phyloP scores from a whole-genome alignment of 2,329 filamentous ascomycete genomes.

The Aspergillus udagawae region DNA sequence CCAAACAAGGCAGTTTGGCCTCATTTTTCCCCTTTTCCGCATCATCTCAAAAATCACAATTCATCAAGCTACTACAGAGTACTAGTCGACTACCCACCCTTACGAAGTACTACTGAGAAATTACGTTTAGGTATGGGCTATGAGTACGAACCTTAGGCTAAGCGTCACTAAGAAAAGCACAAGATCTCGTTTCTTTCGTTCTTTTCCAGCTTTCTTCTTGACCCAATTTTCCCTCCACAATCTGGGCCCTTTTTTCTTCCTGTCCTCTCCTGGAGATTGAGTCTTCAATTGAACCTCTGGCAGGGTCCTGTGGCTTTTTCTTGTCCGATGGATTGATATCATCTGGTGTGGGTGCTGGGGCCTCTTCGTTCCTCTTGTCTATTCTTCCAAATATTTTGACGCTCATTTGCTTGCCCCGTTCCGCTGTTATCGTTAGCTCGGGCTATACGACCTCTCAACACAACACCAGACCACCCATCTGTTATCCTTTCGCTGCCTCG shows the following conservation, averaged over 20 bases:
- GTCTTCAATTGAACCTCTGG: slow-evolving; percentile 23
- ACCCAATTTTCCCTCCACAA: slow-evolving; percentile 7
- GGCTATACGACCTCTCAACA: background rate
- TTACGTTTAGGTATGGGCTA: too few species aligned
- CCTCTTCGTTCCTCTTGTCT: slow-evolving; percentile 5
- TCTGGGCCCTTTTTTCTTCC: slow-evolving; percentile 7
- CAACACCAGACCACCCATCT: background rate
- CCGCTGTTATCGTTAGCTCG: background rate
- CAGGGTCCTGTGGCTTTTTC: slow-evolving; percentile 24
- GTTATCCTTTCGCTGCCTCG: background rate
- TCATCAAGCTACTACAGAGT: background rate
- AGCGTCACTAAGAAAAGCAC: background rate
- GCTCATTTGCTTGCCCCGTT: background rate
- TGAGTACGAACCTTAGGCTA: background rate
- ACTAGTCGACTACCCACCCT: background rate
- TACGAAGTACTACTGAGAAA: background rate
- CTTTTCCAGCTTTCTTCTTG: slow-evolving; percentile 8
- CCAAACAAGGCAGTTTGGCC: slow-evolving; percentile 14
- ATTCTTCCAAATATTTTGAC: background rate
- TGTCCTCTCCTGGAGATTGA: slow-evolving; percentile 12
- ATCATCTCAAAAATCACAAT: background rate
- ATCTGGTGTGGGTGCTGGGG: slow-evolving; percentile 6
- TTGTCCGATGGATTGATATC: slow-evolving; percentile 7
- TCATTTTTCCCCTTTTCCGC: slow-evolving; percentile 2
- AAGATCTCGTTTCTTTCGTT: slow-evolving; percentile 16